These are phyloP conservation scores for Xylaria intraflava DNA, from an alignment of 495 filamentous ascomycete genomes.

Conservation along the genomic window DNA sequence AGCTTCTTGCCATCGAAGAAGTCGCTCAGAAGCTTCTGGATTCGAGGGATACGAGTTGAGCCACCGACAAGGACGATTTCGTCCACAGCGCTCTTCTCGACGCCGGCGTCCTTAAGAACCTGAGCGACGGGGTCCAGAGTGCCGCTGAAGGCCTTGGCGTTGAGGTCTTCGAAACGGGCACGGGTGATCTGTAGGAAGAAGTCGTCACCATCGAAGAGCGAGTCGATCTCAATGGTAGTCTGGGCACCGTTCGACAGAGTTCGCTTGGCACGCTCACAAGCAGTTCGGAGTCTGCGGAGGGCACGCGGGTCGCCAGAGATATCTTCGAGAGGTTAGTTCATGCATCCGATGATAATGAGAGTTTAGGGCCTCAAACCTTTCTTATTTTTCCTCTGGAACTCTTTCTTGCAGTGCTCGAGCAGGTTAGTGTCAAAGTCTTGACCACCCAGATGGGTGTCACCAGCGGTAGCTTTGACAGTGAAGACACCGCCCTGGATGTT, in stretches of 20 bases:
- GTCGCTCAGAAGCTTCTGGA: constrained; percentile 96
- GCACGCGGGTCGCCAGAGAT: constrained; percentile 88
- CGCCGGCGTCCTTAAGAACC: constrained; percentile 92
- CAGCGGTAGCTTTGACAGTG: constrained; percentile 96
- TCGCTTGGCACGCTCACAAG: constrained; percentile 99
- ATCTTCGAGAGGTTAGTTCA: constrained; percentile 22
- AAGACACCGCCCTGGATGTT: constrained; percentile 99
- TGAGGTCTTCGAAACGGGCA: constrained; percentile 98
- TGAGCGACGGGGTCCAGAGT: constrained; percentile 98
- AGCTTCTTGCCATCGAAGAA: constrained; percentile 99
- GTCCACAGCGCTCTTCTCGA: constrained; percentile 90
- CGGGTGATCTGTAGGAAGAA: constrained; percentile 99
- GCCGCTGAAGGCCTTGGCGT: constrained; percentile 91
- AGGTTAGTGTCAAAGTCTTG: constrained; percentile 99
- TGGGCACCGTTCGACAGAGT: constrained; percentile 94
- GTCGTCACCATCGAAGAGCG: constrained; percentile 94
- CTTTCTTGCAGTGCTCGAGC: constrained; percentile 89
- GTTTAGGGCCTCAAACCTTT: constrained; percentile 28
- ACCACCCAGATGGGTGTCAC: constrained; percentile 98
- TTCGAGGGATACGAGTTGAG: constrained; percentile 97
- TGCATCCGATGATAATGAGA: background rate
- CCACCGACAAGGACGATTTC: constrained; percentile 99
- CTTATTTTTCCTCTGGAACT: constrained; percentile 89
- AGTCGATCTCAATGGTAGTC: constrained; percentile 98
- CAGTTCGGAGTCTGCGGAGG: constrained; percentile 93